A percentile compares a stretch with the other conserved stretches of the same genome.
phyloP scores from a whole-genome alignment of 2,329 filamentous ascomycete species.

The Tolypocladium capitatum region DNA sequence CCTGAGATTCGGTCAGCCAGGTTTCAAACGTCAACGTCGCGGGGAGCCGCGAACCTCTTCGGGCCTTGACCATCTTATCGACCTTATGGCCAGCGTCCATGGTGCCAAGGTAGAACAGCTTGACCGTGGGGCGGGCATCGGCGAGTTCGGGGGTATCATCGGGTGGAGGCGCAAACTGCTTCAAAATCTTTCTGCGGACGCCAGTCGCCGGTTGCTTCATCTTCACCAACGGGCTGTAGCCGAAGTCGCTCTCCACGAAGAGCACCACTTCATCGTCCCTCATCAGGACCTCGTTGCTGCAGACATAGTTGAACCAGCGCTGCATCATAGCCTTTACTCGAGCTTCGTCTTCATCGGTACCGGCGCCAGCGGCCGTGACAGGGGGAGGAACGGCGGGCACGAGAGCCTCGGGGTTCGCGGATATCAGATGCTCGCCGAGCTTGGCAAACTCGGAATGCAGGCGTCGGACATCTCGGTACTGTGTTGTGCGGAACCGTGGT shows the following conservation, averaged over 20 bases:
- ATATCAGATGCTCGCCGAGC: conserved; percentile 89
- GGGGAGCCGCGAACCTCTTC: conserved; percentile 53
- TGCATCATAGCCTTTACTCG: conserved; percentile 84
- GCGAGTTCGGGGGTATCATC: conserved; percentile 94
- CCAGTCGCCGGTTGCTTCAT: conserved; percentile 96
- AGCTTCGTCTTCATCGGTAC: conserved; percentile 88
- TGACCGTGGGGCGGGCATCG: conserved; percentile 79
- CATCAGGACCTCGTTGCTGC: conserved; percentile 83
- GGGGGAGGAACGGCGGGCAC: conserved; percentile 91
- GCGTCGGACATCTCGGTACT: conserved; percentile 93
- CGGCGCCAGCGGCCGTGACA: conserved; percentile 85
- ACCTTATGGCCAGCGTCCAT: conserved; percentile 98
- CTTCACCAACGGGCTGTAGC: conserved; percentile 88
- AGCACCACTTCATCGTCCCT: conserved; percentile 94
- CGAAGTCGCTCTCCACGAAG: conserved; percentile 98
- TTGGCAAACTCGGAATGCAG: conserved; percentile 94
- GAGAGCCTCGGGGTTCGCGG: conserved; percentile 90
- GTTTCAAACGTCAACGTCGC: background rate
- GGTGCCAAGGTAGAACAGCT: conserved; percentile 85
- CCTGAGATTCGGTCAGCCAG: conserved; percentile 36
- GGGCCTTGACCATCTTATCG: conserved; percentile 81
- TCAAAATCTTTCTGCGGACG: conserved; percentile 85
- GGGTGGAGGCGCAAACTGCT: conserved; percentile 94
- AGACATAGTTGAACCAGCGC: conserved; percentile 89
- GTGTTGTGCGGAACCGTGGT: conserved; percentile 93